Percentiles rank a stretch among this genome's conserved stretches.
phyloP scores from a whole-genome alignment of 352 stramenopile species.

The Phytopythium vexans region DNA sequence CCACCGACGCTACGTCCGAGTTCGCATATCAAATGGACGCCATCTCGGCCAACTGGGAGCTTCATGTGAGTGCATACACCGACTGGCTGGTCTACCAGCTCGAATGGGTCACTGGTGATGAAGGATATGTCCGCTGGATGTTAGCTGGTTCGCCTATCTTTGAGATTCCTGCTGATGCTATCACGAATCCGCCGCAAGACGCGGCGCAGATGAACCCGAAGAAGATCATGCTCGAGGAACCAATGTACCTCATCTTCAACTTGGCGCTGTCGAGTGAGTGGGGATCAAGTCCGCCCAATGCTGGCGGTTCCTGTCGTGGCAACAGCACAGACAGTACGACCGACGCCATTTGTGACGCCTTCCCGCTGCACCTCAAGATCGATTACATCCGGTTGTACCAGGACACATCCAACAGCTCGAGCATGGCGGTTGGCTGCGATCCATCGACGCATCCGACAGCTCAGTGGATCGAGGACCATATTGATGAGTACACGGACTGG shows the following conservation, averaged over 20 bases:
- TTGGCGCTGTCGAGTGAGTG: constrained; percentile 41
- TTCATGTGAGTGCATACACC: no score
- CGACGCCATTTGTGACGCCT: constrained; percentile 39
- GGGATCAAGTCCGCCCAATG: constrained; percentile 35
- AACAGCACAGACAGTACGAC: constrained; percentile 13
- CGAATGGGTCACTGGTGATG: no score
- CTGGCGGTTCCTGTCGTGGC: constrained; percentile 21
- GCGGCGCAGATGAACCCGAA: no score
- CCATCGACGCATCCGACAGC: constrained; percentile 32
- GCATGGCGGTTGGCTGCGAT: constrained; percentile 34
- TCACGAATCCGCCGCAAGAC: no score
- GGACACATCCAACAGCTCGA: constrained; percentile 20
- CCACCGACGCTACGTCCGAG: no score
- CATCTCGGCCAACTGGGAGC: no score
- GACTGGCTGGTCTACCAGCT: no score
- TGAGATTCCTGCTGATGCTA: no score
- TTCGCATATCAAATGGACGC: no score
- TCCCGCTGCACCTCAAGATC: constrained; percentile 68
- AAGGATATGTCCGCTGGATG: no score
- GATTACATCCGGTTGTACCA: constrained; percentile 89
- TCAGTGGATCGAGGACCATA: constrained; percentile 41
- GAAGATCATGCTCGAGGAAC: constrained; percentile 38
- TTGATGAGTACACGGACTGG: constrained; percentile 33
- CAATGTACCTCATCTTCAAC: constrained; percentile 58
- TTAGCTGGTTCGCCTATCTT: no score